phyloP scores from a whole-genome alignment of 106 monocot genomes.

The Phalaenopsis aphrodite region DNA sequence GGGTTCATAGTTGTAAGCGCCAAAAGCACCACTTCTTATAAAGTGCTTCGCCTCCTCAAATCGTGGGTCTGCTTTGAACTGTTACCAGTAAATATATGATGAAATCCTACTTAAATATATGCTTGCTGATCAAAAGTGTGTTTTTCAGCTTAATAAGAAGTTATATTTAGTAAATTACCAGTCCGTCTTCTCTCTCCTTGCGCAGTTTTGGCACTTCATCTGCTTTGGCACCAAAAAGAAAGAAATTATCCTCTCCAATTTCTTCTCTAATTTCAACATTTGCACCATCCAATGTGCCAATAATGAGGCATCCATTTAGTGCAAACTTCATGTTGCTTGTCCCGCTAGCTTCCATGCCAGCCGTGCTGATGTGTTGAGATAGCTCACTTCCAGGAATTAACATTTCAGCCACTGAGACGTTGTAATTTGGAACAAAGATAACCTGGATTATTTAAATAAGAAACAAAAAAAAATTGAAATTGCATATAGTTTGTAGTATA shows the following conservation, averaged over 20 bases:
- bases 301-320: slow-evolving; percentile 86
- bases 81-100: slow-evolving; percentile 11
- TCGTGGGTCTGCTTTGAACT: slow-evolving; percentile 78
- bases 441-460: slow-evolving; percentile 26
- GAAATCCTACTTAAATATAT: not conserved
- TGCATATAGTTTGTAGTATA: not conserved
- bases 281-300: slow-evolving; percentile 90
- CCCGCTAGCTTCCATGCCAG: slow-evolving; percentile 95
- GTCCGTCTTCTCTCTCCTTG: slow-evolving; percentile 71
- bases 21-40: slow-evolving; percentile 69
- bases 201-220: slow-evolving; percentile 71
- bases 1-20: slow-evolving; percentile 65
- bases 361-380: slow-evolving; percentile 93
- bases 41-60: slow-evolving; percentile 83
- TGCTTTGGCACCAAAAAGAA: slow-evolving; percentile 86
- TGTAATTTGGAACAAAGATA: slow-evolving; percentile 86
- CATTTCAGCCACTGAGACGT: slow-evolving; percentile 82
- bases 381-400: slow-evolving; percentile 93
- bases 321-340: slow-evolving; percentile 98
- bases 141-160: not conserved
- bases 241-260: slow-evolving; percentile 86
- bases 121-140: not conserved
- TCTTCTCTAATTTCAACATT: slow-evolving; percentile 97
- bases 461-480: not conserved
- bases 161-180: slow-evolving; percentile 28